These are phyloP conservation scores for Fusarium ramigenum DNA, from an alignment of 2,329 filamentous ascomycete species.

Conservation along the genomic window DNA sequence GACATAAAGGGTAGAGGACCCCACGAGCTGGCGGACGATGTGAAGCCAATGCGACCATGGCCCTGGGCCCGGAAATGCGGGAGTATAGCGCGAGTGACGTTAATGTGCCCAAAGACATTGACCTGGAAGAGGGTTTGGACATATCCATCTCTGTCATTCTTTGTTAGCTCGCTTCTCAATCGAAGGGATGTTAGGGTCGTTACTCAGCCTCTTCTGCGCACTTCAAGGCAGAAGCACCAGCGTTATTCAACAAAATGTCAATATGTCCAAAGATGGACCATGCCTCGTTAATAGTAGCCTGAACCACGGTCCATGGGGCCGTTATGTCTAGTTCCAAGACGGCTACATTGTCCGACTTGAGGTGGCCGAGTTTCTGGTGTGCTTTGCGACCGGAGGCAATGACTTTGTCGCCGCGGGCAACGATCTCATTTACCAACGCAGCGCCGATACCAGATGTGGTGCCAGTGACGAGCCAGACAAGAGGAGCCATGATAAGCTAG, in stretches of 20 bases:
- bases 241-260: neutral
- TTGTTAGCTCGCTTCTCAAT: neutral
- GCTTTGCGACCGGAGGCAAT: neutral
- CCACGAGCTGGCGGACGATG: neutral
- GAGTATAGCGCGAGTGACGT: neutral
- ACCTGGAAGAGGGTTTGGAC: neutral
- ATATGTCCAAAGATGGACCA: neutral
- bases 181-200: accelerated
- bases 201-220: neutral
- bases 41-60: neutral
- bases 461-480: neutral
- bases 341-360: neutral
- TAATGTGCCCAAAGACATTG: neutral
- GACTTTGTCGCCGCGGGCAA: neutral
- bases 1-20: neutral
- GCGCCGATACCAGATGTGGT: neutral
- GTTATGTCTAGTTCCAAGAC: neutral
- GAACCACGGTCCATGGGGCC: neutral
- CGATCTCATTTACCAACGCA: neutral
- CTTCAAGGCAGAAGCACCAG: neutral
- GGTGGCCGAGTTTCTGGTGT: neutral
- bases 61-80: neutral
- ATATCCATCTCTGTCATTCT: neutral
- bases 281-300: neutral
- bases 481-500: neutral